Conservation (phyloP, 2,329 filamentous ascomycete genomes). For the Zasmidium cellare region DNA sequence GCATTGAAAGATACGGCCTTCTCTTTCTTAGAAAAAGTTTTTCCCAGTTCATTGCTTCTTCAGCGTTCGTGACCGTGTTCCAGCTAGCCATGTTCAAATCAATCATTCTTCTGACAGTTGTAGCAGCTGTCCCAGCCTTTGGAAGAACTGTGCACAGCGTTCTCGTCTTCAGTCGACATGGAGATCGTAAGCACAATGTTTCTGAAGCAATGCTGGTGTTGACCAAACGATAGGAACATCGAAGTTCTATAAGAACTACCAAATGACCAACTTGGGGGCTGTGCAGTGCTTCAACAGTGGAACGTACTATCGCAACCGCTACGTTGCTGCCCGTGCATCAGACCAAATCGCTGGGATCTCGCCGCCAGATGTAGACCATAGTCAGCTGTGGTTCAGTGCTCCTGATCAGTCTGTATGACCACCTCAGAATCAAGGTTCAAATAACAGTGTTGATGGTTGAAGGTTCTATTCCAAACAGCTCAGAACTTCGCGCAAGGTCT, state of each 20-base stretch:
- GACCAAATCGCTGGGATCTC: constrained; percentile 5
- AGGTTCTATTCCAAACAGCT: constrained; percentile 8
- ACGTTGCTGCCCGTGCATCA: not conserved
- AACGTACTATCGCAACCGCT: constrained; percentile 10
- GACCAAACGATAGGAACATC: constrained; percentile 6
- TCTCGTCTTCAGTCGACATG: constrained; percentile 13
- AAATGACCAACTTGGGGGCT: constrained; percentile 14
- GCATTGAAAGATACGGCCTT: too few species aligned
- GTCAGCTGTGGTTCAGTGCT: constrained; percentile 9
- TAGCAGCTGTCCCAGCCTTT: not conserved
- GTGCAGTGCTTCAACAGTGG: constrained; percentile 11
- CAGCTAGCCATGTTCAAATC: too few species aligned
- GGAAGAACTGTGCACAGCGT: constrained; percentile 10
- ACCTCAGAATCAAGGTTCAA: too few species aligned
- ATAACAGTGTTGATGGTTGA: too few species aligned
- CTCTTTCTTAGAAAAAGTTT: too few species aligned
- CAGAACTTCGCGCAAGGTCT: constrained; percentile 9
- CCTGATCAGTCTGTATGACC: constrained; percentile 9
- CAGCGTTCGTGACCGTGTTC: too few species aligned
- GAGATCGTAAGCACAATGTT: not conserved
- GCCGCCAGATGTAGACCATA: not conserved
- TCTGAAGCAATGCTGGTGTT: not conserved
- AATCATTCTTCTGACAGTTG: too few species aligned
- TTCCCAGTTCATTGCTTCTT: too few species aligned
- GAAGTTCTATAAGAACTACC: constrained; percentile 11